Evolutionary conservation across 1,284 basidiomycete genomes (phyloP), one percentile per base, ranked within the genome.

Genomic region (Cryptococcus deneoformans): DNA sequence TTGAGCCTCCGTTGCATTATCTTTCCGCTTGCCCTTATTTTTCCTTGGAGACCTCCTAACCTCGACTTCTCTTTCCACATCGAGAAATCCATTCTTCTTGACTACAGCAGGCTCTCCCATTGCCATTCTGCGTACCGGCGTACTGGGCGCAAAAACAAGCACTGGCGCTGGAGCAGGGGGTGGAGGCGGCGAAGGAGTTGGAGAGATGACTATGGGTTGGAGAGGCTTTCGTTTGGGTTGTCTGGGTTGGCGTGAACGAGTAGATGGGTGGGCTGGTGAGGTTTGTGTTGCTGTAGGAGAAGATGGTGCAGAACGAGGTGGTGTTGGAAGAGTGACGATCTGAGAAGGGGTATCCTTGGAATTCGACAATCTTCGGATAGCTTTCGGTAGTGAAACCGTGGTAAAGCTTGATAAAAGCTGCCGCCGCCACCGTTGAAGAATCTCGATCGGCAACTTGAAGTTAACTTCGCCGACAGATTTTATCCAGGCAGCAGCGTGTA

Each of bases 1-100:
- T 35, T 50, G 29, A 4, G 29, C 29, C 5, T 29, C 29, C 5
- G 29, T 29, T 29, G 29, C 38, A 3, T 47, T 24, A 8, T 39
- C 43, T 14, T 16, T 40, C 14, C 14, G 42, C 12, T 43, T 39
- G 7, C 34, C 34, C 24, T 38, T 42, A 11, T 46, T 36, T 16
- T 50, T 42, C 36, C 58, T 52, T 4, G 58, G 58, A 20, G 58
- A 59, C 45, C 54, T 49, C 42, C 58, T 49, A 5, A 59, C 46
- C 10, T 40, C 46, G 2, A 40, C 24, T 6, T 53, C 51, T 6
- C 38, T 16, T 29, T 29, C 50, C 6, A 59, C 46, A 11, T 43
- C 46, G 8, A 56, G 42, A 5, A 59, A 20, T 10, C 39, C 36
- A 6, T 47, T 42, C 5, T 45, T 40, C 43, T 2, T 5, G 4